Base-by-base conservation (phyloP, 306 rosid genomes). In the Senna siamea region DNA sequence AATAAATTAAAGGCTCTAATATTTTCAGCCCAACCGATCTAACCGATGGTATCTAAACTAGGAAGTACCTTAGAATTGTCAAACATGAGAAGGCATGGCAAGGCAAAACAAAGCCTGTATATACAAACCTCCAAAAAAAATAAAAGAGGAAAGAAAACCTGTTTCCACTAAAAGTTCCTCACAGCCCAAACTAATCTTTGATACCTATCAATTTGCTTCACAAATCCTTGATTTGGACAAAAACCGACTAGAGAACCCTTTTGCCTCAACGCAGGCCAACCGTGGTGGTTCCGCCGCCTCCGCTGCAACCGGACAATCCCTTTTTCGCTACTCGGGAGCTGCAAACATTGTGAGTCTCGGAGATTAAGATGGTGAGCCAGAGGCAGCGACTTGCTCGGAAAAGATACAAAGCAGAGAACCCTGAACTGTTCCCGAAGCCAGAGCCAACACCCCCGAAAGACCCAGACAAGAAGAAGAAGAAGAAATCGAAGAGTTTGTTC, bases 331-430 rank as follows among this genome's bases (percentile, higher is more conserved):
- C 5, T 69, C 26, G 8, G 40, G 5, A 4, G n/a, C n/a, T 20
- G 9, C 12, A 1, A 9, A 53, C 30, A 48, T 53, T 22, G 78
- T 81, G 73, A 85, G 84, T 83, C 80, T 73, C 47, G 72, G 73
- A 32, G 40, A 58, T 22, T 6, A 82, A 53, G 56, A 94, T 94
- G 97, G 99, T 80, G 85, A 92, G 78, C 87, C 72, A 85, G 76
- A 85, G 97, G 74, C 97, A 92, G 86, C 82, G 77, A 73, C 76
- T 82, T 5, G 97, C 99, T 26, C 90, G 87, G 47, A 89, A 90
- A 78, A 83, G 35, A 51, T 87, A 14, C 90, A 87, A 63, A 69
- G 82, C 73, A 6, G 81, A 52, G 30, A 60, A 86, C 76, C 94
- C 94, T 1, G 87, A 74, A 10, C 79, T 80, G 23, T 84, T 68